Percentiles rank a stretch among this genome's conserved stretches.
Conservation (phyloP, 306 rosid species). For the Hippophae gyantsensis region DNA sequence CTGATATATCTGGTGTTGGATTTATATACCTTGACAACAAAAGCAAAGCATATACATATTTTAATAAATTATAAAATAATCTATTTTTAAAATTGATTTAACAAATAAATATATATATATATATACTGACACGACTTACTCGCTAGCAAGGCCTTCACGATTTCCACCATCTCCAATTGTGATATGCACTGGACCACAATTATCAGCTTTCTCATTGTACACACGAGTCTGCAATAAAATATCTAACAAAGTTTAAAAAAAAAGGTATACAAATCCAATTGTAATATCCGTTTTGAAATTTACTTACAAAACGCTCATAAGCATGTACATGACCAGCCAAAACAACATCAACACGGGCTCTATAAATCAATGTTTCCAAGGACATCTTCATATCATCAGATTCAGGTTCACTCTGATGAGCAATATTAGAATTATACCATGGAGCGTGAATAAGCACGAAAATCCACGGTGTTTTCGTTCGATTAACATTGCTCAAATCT, state of each 20-base stretch:
- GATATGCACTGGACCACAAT: constrained; percentile 63
- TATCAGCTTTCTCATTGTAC: constrained; percentile 40
- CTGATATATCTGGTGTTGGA: constrained; percentile 60
- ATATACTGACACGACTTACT: constrained; percentile 23
- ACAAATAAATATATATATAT: no score
- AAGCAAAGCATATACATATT: background rate
- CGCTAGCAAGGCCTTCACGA: constrained; percentile 69
- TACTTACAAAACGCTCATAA: constrained; percentile 79
- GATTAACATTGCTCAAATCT: constrained; percentile 41
- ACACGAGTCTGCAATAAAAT: constrained; percentile 49
- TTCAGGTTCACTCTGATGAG: constrained; percentile 60
- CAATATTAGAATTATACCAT: constrained; percentile 70
- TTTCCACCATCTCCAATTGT: constrained; percentile 97
- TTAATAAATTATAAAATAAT: background rate
- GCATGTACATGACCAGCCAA: constrained; percentile 84
- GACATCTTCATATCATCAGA: constrained; percentile 47
- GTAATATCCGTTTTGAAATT: background rate
- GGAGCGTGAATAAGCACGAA: constrained; percentile 68
- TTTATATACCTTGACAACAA: constrained; percentile 26
- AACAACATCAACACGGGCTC: constrained; percentile 63
- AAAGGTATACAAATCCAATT: no score
- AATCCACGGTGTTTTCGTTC: constrained; percentile 57
- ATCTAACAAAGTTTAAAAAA: no score
- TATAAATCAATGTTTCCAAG: constrained; percentile 61
- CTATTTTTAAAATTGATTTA: no score